Evolutionary conservation across 139 green algal genomes (phyloP).

Genomic region (Chlorella sp.): DNA sequence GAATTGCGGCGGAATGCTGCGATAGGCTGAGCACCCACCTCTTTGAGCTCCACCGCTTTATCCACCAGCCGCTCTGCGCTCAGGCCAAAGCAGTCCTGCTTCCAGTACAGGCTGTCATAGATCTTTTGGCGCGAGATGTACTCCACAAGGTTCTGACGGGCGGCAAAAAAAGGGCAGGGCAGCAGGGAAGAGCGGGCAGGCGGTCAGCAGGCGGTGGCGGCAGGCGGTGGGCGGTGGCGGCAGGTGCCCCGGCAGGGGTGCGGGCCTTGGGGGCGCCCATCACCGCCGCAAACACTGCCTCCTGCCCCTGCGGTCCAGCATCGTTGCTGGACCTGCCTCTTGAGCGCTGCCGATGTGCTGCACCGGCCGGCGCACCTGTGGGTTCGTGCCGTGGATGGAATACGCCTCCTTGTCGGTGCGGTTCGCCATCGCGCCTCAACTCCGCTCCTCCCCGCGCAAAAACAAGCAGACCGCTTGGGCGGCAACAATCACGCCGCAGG

Average conservation of each 20-base stretch:
- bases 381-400: conserved; percentile 90
- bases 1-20: no score
- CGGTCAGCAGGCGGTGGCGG: background rate
- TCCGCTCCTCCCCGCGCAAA: background rate
- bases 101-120: conserved; percentile 97
- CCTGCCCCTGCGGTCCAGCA: no score
- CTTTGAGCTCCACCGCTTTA: conserved; percentile 89
- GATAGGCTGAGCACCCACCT: conserved; percentile 61
- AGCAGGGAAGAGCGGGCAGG: background rate
- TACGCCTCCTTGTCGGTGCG: conserved; percentile 77
- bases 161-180: background rate
- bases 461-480: background rate
- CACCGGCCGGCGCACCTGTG: conserved; percentile 68
- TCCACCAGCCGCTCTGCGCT: conserved; percentile 95
- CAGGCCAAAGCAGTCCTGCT: conserved; percentile 98
- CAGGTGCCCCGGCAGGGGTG: background rate
- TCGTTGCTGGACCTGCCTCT: background rate
- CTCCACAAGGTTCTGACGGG: conserved; percentile 90
- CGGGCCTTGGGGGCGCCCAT: background rate
- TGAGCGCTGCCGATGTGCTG: background rate
- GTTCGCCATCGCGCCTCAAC: conserved; percentile 84
- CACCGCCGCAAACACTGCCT: no score
- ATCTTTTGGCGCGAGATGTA: conserved; percentile 93
- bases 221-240: background rate
- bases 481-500: background rate